Percentiles rank a stretch among this genome's conserved stretches.
phyloP scores from a whole-genome alignment of 2,329 filamentous ascomycete genomes.

The Hypoxylon sp. region DNA sequence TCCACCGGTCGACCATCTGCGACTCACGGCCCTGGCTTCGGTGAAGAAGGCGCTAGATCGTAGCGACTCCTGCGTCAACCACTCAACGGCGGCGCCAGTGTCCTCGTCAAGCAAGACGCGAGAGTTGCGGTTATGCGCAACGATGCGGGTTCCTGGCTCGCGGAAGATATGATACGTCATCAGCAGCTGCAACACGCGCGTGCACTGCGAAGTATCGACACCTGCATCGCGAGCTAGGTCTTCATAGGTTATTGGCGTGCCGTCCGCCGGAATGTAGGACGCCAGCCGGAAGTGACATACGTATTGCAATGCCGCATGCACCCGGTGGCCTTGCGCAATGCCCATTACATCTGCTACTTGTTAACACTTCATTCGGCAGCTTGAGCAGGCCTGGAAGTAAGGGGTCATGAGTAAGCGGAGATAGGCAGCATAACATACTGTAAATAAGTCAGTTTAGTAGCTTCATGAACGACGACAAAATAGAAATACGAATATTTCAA shows the following conservation, averaged over 20 bases:
- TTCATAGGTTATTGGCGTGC: slow-evolving; percentile 42
- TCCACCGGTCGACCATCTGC: slow-evolving; percentile 31
- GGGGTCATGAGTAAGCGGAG: background rate
- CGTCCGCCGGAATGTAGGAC: slow-evolving; percentile 40
- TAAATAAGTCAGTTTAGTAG: slow-evolving; percentile 18
- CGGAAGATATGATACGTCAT: slow-evolving; percentile 48
- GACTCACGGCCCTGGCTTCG: slow-evolving; percentile 35
- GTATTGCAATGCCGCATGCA: slow-evolving; percentile 45
- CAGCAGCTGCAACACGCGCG: slow-evolving; percentile 44
- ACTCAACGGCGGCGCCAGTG: slow-evolving; percentile 44
- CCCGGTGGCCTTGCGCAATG: slow-evolving; percentile 44
- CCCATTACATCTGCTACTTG: slow-evolving; percentile 38
- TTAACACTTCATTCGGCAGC: slow-evolving; percentile 12
- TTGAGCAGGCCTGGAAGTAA: background rate
- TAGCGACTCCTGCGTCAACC: slow-evolving; percentile 44
- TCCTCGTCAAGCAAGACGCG: slow-evolving; percentile 45
- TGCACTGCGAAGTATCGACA: slow-evolving; percentile 40
- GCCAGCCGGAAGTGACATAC: slow-evolving; percentile 45
- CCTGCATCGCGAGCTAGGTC: slow-evolving; percentile 40
- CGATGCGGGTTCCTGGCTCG: slow-evolving; percentile 44
- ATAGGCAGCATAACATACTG: slow-evolving; percentile 29
- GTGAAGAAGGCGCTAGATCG: slow-evolving; percentile 44
- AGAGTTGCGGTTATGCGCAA: slow-evolving; percentile 46
- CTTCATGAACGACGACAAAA: background rate
- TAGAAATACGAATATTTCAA: background rate